Conservation (phyloP, 306 rosid genomes). For the Sechiopsis laciniata region DNA sequence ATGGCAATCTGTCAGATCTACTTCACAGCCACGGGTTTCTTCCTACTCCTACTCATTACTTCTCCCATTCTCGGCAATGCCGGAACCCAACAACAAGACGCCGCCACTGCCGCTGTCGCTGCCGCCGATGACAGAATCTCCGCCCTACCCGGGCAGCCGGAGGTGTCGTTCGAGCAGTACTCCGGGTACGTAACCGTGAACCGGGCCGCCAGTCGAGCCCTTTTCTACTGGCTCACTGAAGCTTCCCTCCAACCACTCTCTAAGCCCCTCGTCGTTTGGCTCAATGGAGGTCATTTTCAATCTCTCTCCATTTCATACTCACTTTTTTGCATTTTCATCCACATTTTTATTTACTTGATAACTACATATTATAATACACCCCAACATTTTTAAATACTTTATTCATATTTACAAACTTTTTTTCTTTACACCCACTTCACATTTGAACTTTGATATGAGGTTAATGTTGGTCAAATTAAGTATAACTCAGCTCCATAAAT, state of each 20-base stretch:
- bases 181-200: constrained; percentile 90
- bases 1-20: constrained; percentile 49
- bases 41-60: constrained; percentile 23
- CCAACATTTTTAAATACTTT: too few relatives aligned
- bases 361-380: too few relatives aligned
- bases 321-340: background rate
- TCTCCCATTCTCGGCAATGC: background rate
- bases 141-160: constrained; percentile 82
- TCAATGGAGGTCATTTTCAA: constrained; percentile 71
- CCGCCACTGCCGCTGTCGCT: background rate
- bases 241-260: constrained; percentile 44
- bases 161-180: constrained; percentile 65
- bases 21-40: constrained; percentile 26
- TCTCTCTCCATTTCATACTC: background rate
- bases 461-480: too few relatives aligned
- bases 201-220: constrained; percentile 72
- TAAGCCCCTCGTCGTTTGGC: constrained; percentile 87
- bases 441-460: too few relatives aligned
- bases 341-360: background rate
- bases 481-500: too few relatives aligned
- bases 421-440: too few relatives aligned
- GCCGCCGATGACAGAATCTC: constrained; percentile 61
- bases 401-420: too few relatives aligned
- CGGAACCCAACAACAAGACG: constrained; percentile 15
- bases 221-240: constrained; percentile 98